These are phyloP conservation scores for Petunia axillaris DNA, from an alignment of 257 asterid species.

Conservation along the genomic window DNA sequence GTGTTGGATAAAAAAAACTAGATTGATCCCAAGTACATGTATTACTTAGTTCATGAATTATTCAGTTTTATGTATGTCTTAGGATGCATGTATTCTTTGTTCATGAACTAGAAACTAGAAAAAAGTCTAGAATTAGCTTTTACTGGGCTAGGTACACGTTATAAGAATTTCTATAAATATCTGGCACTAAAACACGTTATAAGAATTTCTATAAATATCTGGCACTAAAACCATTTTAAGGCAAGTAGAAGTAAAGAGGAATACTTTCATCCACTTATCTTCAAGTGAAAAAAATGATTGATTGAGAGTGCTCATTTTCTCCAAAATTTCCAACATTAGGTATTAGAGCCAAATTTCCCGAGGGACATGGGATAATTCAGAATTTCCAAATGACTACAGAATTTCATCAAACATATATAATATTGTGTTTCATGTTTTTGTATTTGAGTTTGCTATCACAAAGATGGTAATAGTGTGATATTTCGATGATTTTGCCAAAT, in stretches of 20 bases:
- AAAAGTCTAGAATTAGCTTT: not conserved
- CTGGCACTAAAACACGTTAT: not conserved
- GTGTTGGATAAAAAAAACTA: conserved; percentile 23
- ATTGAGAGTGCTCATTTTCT: not conserved
- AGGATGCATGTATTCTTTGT: not conserved
- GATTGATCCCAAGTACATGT: conserved; percentile 8
- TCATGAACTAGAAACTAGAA: not conserved
- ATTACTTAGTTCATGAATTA: not conserved
- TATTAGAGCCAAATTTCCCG: too few species aligned
- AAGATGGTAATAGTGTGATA: conserved; percentile 7
- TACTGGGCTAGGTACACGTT: not conserved
- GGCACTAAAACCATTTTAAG: not conserved
- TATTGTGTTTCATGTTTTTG: not conserved
- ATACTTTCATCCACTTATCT: not conserved
- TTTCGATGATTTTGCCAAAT: conserved; percentile 8
- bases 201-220: not conserved
- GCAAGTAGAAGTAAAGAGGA: not conserved
- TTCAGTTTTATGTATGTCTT: not conserved
- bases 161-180: not conserved
- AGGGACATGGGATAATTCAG: not conserved
- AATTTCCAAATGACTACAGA: not conserved
- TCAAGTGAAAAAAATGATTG: not conserved
- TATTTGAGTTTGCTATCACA: not conserved
- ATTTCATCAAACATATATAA: not conserved
- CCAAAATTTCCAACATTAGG: not conserved